Base-by-base conservation (phyloP, 306 rosid genomes). In the Castanea sativa region DNA sequence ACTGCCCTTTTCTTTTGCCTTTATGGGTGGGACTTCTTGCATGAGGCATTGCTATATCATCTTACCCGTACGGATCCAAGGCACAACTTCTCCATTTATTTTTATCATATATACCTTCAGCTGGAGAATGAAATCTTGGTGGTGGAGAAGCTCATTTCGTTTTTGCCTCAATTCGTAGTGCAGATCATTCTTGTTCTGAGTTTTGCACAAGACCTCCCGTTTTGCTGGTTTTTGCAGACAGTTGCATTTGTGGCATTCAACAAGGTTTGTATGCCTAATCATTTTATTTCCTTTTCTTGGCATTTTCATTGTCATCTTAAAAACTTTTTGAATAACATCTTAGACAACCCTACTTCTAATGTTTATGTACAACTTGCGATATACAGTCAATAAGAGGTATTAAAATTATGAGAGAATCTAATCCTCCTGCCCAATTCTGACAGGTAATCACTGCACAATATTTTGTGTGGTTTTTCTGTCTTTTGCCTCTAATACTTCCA, bases 401-500 rank as follows among this genome's bases (percentile, higher is more conserved):
- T 12, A 49, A 49, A 49, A 49, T 49, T 49, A 49, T 10, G 53
- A 12, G 53, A 49, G 53, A 49, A 49, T 49, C 53, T 49, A 49
- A 49, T 49, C 4, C 53, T 49, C 15, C 15, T 12, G 16, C 53
- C 53, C 53, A 12, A 49, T 49, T 78, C 83, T 61, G 73, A 83
- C 92, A 92, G 99, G 99, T 95, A 61, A 90, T 95, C 78, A 93
- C 99, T 4, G 99, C 99, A 45, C 98, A 95, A 52, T 93, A 95
- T 85, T 95, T 95, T 55, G 97, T 95, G 45, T 95, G 99, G 99
- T 92, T 95, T 87, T 95, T 91, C 75, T 93, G 98, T 85, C 85
- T 95, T 78, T 83, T 93, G 83, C 99, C 99, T 52, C 85, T 95
- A 75, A 82, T 89, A 80, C 93, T 95, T 29, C 93, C 97, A 18